Evolutionary conservation across 495 filamentous ascomycete genomes (phyloP), one percentile per base, ranked within the genome.

Genomic region (Symbiotaphrina buchneri): DNA sequence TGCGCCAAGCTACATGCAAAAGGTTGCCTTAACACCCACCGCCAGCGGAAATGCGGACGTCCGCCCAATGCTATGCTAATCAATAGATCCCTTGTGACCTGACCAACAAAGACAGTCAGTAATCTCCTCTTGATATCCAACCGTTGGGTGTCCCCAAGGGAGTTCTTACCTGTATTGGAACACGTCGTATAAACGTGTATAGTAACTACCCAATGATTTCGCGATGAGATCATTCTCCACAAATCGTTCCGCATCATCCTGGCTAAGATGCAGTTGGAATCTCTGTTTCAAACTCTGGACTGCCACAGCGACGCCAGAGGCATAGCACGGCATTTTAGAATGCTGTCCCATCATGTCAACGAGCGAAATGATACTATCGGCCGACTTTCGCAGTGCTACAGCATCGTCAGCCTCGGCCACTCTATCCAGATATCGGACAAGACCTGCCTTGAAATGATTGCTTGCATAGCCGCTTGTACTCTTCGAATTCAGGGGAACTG

Each of bases 341-440:
- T 78, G 68, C 22, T 56, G 52, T 13, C 74, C 74, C 75, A 81
- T 81, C 54, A 81, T 64, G 40, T 65, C 68, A 17, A 80, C 74
- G 3, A 81, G 50, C 43, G 71, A 67, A 29, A 80, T 64, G 23
- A 81, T 58, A 36, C 71, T 68, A 50, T 81, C 74, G 18, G 74
- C 74, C 20, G 64, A 66, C 18, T 70, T 63, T 24, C 74, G 55
- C 36, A 81, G 52, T 10, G 75, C 72, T 71, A 27, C 20, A 27
- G 25, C 21, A 2, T 10, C 5, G 10, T 18, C 15, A 37, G 37
- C 37, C 26, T 26, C 35, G 27, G 20, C 36, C 28, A 39, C 23
- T 7, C 18, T 15, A 43, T 21, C 31, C 6, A 33, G 31, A 10
- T 24, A 31, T 17, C 15, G 15, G 1, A 20, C 16, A 10, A 40